Evolutionary conservation across 768 basidiomycete genomes (phyloP), one percentile per base, ranked within the genome.

Genomic region (Cantharellus anzutake): DNA sequence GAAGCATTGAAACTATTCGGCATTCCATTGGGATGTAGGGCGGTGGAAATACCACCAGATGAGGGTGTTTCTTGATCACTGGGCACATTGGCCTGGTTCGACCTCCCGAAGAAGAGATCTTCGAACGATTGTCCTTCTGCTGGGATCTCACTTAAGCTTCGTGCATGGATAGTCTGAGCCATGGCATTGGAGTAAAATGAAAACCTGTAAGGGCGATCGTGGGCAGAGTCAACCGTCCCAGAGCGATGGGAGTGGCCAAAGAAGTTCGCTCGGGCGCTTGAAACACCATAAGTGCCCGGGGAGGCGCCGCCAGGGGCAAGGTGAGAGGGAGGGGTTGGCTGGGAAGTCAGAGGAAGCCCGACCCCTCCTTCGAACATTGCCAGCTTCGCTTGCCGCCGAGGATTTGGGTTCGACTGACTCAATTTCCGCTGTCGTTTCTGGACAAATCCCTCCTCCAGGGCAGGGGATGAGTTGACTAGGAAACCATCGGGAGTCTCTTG

Each of bases 101-200:
- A 37, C 65, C 59, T 55, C 58, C 75, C 75, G 40, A 70, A 69
- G 68, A 99, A 98, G 29, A 99, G 72, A 53, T 96, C 88, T 64
- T 88, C 86, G 65, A 98, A 99, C 0, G 81, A 78, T 70, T 98
- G 94, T 0, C 87, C 88, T 42, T 94, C 92, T 0, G 86, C 89
- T 0, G 96, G 96, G 14, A 99, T 77, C 70, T 99, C 96, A 60
- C 86, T 82, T 14, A 99, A 72, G 63, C 85, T 92, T 16, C 92
- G 79, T 0, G 96, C 88, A 72, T 98, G 94, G 55, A 99, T 97
- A 1, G 96, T 97, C 0, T 91, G 85, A 2, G 84, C 81, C 56
- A 96, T 74, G 3, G 84, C 78, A 66, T 96, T 98, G 16, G 90
- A 97, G 72, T 98, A 99, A 73, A 98, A 99, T 0, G 96, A 97